phyloP scores from a whole-genome alignment of 129 eudicot genomes.

The Silybum marianum region DNA sequence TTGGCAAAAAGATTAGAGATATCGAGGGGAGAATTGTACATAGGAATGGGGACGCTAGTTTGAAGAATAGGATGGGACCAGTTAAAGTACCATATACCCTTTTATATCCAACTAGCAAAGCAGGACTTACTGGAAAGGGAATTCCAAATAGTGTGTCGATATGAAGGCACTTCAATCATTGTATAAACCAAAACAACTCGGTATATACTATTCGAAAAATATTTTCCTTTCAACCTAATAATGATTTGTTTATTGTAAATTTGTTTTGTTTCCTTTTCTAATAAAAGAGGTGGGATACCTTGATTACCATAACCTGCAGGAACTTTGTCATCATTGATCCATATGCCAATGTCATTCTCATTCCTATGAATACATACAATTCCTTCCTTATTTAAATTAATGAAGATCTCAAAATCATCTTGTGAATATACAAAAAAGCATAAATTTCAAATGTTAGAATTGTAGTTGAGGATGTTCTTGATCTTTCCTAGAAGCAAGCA shows the following conservation, averaged over 20 bases:
- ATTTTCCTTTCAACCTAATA: neutral
- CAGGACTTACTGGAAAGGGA: conserved; percentile 46
- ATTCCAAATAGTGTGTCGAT: conserved; percentile 42
- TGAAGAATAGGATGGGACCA: conserved; percentile 38
- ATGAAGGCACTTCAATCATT: neutral
- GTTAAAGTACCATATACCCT: conserved; percentile 35
- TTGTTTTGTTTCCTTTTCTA: neutral
- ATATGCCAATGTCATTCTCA: neutral
- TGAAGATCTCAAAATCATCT: neutral
- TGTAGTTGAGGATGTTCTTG: neutral
- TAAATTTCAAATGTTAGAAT: neutral
- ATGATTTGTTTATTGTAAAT: neutral
- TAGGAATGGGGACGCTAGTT: conserved; percentile 21
- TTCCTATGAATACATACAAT: neutral
- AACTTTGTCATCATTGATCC: neutral
- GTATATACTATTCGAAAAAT: neutral
- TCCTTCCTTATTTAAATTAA: neutral
- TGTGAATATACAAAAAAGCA: neutral
- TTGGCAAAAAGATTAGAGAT: conserved; percentile 28
- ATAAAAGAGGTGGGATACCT: neutral
- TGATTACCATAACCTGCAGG: neutral
- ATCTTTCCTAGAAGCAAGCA: neutral
- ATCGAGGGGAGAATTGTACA: conserved; percentile 27
- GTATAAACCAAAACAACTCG: neutral
- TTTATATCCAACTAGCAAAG: conserved; percentile 30